Conservation (phyloP, 2,329 filamentous ascomycete species). For the Ophiosphaerella korrae region DNA sequence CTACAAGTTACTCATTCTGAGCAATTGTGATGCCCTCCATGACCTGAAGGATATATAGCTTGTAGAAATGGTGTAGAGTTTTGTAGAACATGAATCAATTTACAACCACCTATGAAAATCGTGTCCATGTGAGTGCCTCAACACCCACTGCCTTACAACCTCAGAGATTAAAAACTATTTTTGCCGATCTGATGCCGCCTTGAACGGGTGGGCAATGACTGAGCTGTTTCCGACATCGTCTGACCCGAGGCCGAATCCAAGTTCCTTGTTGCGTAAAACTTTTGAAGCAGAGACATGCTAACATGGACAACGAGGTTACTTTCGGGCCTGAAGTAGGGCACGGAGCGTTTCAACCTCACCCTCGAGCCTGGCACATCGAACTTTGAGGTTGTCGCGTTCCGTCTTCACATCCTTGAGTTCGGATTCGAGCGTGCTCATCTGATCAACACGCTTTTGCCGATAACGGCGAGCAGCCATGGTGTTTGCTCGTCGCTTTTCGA, state of each 20-base stretch:
- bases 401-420: conserved; percentile 63
- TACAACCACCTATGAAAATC: conserved; percentile 4
- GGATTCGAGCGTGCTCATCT: conserved; percentile 65
- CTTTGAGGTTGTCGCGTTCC: conserved; percentile 67
- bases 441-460: conserved; percentile 71
- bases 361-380: conserved; percentile 67
- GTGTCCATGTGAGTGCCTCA: conserved; percentile 17
- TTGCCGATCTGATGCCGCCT: conserved; percentile 39
- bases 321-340: conserved; percentile 53
- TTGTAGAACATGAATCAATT: conserved; percentile 6
- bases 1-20: neutral
- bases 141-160: conserved; percentile 1
- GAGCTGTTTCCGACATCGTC: conserved; percentile 37
- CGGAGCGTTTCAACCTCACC: conserved; percentile 67
- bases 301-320: conserved; percentile 21
- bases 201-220: conserved; percentile 28
- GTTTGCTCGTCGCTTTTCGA: conserved; percentile 68
- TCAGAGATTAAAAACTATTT: conserved; percentile 30
- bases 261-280: conserved; percentile 3
- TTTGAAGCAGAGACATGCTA: conserved; percentile 14
- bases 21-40: neutral
- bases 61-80: neutral
- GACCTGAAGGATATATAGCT: neutral
- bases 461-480: conserved; percentile 74
- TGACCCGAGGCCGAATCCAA: conserved; percentile 21